These are phyloP conservation scores for Cystobasidiaceae sp. DNA, from an alignment of 1,284 basidiomycete genomes.

Conservation along the genomic window DNA sequence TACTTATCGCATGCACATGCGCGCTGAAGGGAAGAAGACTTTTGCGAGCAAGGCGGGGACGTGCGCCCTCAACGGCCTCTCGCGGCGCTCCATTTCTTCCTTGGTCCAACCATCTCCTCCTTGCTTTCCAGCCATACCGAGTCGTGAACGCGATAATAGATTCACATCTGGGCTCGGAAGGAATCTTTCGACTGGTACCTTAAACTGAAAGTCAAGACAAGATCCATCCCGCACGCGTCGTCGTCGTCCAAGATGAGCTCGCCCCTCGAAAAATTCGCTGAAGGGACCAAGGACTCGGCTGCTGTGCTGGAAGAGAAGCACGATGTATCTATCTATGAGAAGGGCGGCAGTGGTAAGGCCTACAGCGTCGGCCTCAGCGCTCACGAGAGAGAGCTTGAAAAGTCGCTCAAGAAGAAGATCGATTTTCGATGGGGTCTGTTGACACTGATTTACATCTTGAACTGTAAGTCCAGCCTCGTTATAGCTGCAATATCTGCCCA, in stretches of 20 bases:
- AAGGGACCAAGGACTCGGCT: not conserved
- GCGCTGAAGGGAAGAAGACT: too few relatives aligned
- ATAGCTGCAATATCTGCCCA: not conserved
- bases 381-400: not conserved
- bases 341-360: not conserved
- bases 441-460: conserved; percentile 2
- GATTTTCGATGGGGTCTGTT: not conserved
- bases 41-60: too few relatives aligned
- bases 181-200: too few relatives aligned
- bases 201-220: too few relatives aligned
- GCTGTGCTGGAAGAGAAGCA: not conserved
- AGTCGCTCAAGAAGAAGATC: not conserved
- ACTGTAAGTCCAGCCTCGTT: not conserved
- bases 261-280: not conserved
- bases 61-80: too few relatives aligned
- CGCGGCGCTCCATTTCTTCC: too few relatives aligned
- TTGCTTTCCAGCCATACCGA: too few relatives aligned
- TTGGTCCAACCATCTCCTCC: too few relatives aligned
- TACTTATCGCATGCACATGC: too few relatives aligned
- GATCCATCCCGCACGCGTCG: too few relatives aligned
- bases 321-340: not conserved
- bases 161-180: too few relatives aligned
- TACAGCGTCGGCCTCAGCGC: not conserved
- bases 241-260: not conserved
- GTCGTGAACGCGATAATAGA: too few relatives aligned